phyloP scores from a whole-genome alignment of 768 basidiomycete genomes.

The Saitozyma podzolica region DNA sequence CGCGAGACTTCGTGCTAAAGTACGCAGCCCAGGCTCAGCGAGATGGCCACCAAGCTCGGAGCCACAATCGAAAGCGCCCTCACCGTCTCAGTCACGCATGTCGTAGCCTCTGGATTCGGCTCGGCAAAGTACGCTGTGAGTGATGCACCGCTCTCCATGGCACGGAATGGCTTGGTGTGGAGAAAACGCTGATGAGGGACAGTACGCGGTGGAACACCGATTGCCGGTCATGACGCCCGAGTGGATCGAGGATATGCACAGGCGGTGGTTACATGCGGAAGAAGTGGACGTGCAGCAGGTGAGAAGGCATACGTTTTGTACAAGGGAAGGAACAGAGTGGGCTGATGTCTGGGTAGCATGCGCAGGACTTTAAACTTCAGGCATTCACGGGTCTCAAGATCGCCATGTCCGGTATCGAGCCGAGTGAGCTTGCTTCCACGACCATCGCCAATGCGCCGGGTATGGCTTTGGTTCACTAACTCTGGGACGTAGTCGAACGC shows the following conservation, averaged over 20 bases:
- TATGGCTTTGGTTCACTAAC: neutral
- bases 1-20: conserved; percentile 6
- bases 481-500: conserved; percentile 51
- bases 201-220: conserved; percentile 80
- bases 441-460: neutral
- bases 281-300: conserved; percentile 72
- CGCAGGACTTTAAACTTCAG: conserved; percentile 65
- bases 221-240: conserved; percentile 75
- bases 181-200: neutral
- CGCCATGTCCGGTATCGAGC: conserved; percentile 73
- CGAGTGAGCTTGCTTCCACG: conserved; percentile 48
- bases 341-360: conserved; percentile 56
- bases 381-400: conserved; percentile 71
- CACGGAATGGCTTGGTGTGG: too few species aligned
- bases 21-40: conserved; percentile 68
- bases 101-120: conserved; percentile 76
- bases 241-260: conserved; percentile 74
- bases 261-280: conserved; percentile 74
- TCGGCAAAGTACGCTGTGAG: conserved; percentile 79
- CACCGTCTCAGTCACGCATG: conserved; percentile 83
- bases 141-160: neutral
- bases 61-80: conserved; percentile 69
- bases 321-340: neutral
- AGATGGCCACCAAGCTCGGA: conserved; percentile 77
- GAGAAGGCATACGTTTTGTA: conserved; percentile 23